A percentile compares a stretch with the other conserved stretches of the same genome.
These are phyloP conservation scores for Microdochium bolleyi DNA, from an alignment of 2,329 filamentous ascomycete genomes.

Conservation along the genomic window DNA sequence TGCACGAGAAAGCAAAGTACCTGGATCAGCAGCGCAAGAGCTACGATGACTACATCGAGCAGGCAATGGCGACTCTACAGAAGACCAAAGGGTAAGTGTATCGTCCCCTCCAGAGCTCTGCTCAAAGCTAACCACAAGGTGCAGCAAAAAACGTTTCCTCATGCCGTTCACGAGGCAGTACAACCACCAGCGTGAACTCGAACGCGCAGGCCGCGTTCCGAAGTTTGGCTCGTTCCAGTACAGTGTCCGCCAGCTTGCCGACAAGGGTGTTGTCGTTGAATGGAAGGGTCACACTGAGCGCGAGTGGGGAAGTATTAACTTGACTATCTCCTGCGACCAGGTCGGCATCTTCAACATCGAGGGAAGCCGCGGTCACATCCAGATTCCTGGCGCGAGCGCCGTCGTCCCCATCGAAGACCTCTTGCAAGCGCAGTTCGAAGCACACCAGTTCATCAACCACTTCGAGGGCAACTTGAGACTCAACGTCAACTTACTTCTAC, in stretches of 20 bases:
- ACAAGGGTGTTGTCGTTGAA: constrained; percentile 90
- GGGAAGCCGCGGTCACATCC: constrained; percentile 83
- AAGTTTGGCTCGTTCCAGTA: constrained; percentile 99
- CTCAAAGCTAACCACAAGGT: constrained; percentile 12
- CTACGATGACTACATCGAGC: constrained; percentile 99
- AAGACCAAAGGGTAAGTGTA: constrained; percentile 77
- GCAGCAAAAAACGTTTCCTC: constrained; percentile 80
- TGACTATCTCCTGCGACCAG: constrained; percentile 90
- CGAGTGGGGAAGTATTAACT: constrained; percentile 86
- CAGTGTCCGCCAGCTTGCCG: constrained; percentile 76
- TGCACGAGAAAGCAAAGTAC: constrained; percentile 83
- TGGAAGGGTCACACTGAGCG: constrained; percentile 78
- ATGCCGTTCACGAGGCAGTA: constrained; percentile 98
- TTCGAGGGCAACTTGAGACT: constrained; percentile 81
- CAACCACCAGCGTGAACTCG: constrained; percentile 94
- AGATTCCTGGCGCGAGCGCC: constrained; percentile 88
- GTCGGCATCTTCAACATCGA: constrained; percentile 92
- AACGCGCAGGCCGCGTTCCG: constrained; percentile 84
- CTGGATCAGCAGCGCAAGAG: constrained; percentile 92
- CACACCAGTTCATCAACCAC: constrained; percentile 90
- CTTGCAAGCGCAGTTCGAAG: constrained; percentile 94
- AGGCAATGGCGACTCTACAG: constrained; percentile 93
- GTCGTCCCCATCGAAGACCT: constrained; percentile 87
- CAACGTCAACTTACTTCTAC: constrained; percentile 94
- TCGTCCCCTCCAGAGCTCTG: background rate